Evolutionary conservation across 2,329 filamentous ascomycete genomes (phyloP).

Genomic region (Penicillium sp.): DNA sequence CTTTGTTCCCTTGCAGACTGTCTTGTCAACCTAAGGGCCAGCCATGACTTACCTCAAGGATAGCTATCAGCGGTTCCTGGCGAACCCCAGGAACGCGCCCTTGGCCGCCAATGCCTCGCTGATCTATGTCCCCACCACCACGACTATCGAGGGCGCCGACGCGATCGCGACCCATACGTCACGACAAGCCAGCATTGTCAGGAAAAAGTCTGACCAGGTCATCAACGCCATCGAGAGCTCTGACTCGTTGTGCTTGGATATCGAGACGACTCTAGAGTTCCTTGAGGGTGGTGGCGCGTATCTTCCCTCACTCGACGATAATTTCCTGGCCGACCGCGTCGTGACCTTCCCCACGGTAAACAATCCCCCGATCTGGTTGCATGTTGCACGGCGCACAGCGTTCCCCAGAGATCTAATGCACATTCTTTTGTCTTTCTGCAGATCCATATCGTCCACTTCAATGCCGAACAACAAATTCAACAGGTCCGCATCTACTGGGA

Average conservation of each 20-base stretch:
- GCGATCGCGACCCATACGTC: conserved; percentile 82
- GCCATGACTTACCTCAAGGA: conserved; percentile 45
- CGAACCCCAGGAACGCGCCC: conserved; percentile 63
- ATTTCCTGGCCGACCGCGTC: conserved; percentile 81
- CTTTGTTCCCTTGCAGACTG: conserved; percentile 14
- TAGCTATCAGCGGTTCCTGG: conserved; percentile 72
- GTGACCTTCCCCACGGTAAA: conserved; percentile 80
- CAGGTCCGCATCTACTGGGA: conserved; percentile 95
- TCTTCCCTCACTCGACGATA: conserved; percentile 87
- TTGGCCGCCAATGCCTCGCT: conserved; percentile 68
- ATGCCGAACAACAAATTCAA: conserved; percentile 72
- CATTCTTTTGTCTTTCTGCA: conserved; percentile 39
- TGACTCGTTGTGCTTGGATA: conserved; percentile 71
- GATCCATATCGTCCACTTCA: conserved; percentile 88
- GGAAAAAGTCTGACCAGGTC: conserved; percentile 78
- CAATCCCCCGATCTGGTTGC: conserved; percentile 25
- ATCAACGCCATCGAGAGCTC: conserved; percentile 72
- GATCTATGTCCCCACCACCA: conserved; percentile 89
- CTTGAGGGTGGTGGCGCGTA: conserved; percentile 78
- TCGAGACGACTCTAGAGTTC: conserved; percentile 84
- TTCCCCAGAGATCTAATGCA: conserved; percentile 1
- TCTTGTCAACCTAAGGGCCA: neutral
- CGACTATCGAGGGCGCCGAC: conserved; percentile 67
- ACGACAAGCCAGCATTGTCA: conserved; percentile 70
- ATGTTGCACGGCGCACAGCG: neutral